A percentile compares a stretch with the other conserved stretches of the same genome.
These are phyloP conservation scores for Suhomyces maxii DNA, from an alignment of 1,139 yeast genomes.

Conservation along the genomic window DNA sequence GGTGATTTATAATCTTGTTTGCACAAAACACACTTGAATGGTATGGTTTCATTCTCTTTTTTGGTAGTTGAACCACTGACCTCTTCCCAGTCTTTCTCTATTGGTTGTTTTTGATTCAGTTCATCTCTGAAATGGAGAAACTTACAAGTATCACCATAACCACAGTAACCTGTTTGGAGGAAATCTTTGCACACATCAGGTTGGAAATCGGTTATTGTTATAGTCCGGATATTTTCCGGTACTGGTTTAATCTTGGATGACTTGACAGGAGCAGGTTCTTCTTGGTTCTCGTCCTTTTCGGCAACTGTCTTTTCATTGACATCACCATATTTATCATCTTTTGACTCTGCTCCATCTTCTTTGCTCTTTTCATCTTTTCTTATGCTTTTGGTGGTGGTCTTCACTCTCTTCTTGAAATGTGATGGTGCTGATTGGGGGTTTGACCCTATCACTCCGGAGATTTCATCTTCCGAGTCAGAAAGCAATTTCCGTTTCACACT, in stretches of 20 bases:
- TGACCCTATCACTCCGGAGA: not conserved
- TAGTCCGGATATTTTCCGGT: constrained; percentile 62
- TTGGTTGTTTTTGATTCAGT: constrained; percentile 70
- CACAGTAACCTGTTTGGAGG: constrained; percentile 91
- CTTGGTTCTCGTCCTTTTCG: not conserved
- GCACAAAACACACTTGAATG: constrained; percentile 69
- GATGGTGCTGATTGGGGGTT: not conserved
- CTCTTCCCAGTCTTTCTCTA: constrained; percentile 72
- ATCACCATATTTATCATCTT: no score
- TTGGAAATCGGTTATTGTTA: constrained; percentile 83
- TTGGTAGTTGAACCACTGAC: constrained; percentile 13
- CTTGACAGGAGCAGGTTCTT: not conserved
- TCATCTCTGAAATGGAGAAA: constrained; percentile 90
- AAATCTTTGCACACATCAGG: constrained; percentile 95
- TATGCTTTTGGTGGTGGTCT: not conserved
- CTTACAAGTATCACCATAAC: constrained; percentile 98
- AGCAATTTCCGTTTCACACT: constrained; percentile 18
- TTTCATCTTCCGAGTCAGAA: constrained; percentile 6
- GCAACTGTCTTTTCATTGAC: no score
- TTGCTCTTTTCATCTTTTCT: constrained; percentile 3
- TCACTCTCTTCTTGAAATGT: constrained; percentile 6
- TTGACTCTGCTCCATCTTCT: not conserved
- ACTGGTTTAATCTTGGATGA: constrained; percentile 16
- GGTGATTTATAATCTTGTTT: constrained; percentile 56
- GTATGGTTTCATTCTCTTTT: constrained; percentile 30